Evolutionary conservation across 2,329 filamentous ascomycete genomes (phyloP), one percentile per base, ranked within the genome.

Genomic region (Apiospora pterosperma): DNA sequence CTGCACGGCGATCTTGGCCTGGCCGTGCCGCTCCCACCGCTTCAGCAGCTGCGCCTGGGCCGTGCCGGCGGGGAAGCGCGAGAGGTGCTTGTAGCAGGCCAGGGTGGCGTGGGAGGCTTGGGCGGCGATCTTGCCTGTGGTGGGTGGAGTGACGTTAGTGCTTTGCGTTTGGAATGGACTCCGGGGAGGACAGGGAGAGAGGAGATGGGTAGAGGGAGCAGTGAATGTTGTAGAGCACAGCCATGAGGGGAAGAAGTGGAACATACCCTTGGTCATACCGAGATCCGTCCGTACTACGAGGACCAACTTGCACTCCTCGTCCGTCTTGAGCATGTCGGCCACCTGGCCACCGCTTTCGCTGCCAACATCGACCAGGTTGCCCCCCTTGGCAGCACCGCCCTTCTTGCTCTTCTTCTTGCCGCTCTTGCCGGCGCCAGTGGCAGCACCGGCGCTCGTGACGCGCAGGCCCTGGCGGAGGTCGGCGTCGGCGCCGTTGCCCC

Each of bases 61-160:
- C 28, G 83, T 83, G 41, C 81, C 77, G 44, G 85, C 79, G 62
- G 84, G 80, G 62, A 80, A 78, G 55, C 82, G 79, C 64, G 88
- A 79, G 69, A 96, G 88, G 65, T 89, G 82, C 81, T 97, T 98
- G 88, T 97, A 99, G 86, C 95, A 98, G 63, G 95, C 94, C 64
- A 99, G 89, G 3, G 95, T 97, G n/a, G 96, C 96, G 79, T 98
- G 96, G 61, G 90, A 92, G 80, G 92, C 95, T 80, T 98, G 96
- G 8, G 96, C 96, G 64, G 93, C 96, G 73, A 98, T 97, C 84
- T 99, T 99, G 73, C 95, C 95, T 97, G 21, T 19, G 34, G 62
- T 34, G 16, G 31, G n/a, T 6, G 48, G 23, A 19, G 39, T 25
- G 55, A 70, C 65, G 65, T 60, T 42, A 34, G 14, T 41, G 38